Evolutionary conservation across 768 basidiomycete species (phyloP).

Genomic region (Mrakia blollopis): DNA sequence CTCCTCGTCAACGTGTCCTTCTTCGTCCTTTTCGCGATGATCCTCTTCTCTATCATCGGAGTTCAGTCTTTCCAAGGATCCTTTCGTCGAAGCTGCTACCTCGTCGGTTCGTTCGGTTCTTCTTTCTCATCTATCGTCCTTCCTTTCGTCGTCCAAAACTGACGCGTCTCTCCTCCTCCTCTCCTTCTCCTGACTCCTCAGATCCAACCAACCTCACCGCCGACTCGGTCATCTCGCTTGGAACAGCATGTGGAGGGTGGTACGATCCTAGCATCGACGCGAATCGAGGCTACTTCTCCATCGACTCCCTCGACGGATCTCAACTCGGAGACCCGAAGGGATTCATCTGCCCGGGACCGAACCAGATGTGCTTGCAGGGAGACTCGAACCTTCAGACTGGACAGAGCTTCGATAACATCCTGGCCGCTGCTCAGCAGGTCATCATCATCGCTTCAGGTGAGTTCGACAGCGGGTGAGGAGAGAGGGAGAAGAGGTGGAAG

Average conservation of each 20-base stretch:
- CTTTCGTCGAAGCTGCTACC: constrained; percentile 51
- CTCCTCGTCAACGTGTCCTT: constrained; percentile 83
- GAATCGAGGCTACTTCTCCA: constrained; percentile 48
- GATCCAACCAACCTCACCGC: constrained; percentile 40
- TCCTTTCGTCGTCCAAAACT: background rate
- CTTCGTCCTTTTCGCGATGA: constrained; percentile 85
- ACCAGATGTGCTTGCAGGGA: constrained; percentile 60
- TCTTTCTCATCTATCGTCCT: too few species aligned
- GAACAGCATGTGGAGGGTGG: constrained; percentile 73
- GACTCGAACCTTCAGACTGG: constrained; percentile 15
- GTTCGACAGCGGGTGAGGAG: constrained; percentile 8
- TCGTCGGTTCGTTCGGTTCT: constrained; percentile 32
- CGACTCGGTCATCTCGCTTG: constrained; percentile 41
- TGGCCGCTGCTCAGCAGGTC: constrained; percentile 73
- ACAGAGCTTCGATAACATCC: constrained; percentile 84
- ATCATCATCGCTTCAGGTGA: constrained; percentile 75
- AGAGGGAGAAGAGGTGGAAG: background rate
- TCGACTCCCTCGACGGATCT: constrained; percentile 44
- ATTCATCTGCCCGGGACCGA: constrained; percentile 73
- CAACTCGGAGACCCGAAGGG: constrained; percentile 59
- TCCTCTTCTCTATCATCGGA: constrained; percentile 88
- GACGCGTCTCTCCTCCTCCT: background rate
- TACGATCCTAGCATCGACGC: constrained; percentile 59
- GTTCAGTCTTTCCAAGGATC: constrained; percentile 89
- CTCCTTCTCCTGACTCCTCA: background rate